phyloP scores from a whole-genome alignment of 176 grass and related monocot genomes.

The Aegilops longissima region DNA sequence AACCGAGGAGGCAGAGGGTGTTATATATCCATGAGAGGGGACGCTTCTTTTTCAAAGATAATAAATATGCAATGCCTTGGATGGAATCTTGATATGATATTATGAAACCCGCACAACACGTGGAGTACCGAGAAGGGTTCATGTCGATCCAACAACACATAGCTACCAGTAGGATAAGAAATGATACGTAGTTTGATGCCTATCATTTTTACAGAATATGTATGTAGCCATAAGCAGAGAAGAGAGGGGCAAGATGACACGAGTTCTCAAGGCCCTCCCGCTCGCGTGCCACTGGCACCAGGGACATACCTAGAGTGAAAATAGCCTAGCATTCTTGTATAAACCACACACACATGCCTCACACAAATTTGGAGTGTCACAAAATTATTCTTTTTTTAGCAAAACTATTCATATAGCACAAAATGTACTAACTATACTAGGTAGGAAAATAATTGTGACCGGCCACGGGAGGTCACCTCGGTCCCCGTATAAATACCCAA shows the following conservation, averaged over 20 bases:
- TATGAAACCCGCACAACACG: no score
- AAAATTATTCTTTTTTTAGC: neutral
- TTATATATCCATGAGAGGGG: neutral
- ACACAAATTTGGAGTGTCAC: neutral
- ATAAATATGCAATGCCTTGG: no score
- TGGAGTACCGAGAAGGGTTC: no score
- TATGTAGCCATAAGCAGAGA: neutral
- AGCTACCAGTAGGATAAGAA: neutral
- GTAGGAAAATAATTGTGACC: neutral
- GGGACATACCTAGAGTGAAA: no score
- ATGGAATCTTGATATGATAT: no score
- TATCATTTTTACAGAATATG: neutral
- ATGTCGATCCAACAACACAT: neutral
- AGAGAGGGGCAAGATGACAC: no score
- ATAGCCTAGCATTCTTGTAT: no score
- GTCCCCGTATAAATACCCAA: neutral
- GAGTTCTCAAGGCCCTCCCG: no score
- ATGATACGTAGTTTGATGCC: neutral
- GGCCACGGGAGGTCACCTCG: constrained; percentile 22
- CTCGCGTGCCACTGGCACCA: no score
- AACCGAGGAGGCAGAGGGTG: no score
- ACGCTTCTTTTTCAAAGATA: neutral
- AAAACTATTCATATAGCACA: neutral
- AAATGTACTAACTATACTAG: no score
- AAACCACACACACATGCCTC: neutral